Evolutionary conservation across 2,329 filamentous ascomycete genomes (phyloP).

Genomic region (Exophiala spinifera): DNA sequence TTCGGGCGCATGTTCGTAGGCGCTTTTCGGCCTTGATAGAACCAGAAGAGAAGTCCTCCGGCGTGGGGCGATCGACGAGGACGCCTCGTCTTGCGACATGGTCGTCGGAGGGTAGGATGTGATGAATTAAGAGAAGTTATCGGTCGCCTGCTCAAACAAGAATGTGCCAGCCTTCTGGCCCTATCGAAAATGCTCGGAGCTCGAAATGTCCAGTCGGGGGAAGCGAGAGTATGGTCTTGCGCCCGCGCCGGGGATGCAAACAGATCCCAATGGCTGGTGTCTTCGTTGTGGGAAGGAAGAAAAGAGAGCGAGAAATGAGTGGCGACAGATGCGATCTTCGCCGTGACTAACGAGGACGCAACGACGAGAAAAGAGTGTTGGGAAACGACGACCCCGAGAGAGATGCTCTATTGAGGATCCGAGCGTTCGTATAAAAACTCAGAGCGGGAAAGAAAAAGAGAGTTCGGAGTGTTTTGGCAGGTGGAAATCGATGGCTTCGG

Average conservation of each 20-base stretch:
- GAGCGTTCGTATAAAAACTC: neutral
- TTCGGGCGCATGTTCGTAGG: constrained; percentile 18
- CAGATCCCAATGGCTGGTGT: neutral
- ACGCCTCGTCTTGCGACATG: constrained; percentile 29
- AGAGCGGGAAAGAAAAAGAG: neutral
- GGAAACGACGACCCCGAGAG: neutral
- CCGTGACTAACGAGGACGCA: neutral
- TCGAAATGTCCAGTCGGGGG: neutral
- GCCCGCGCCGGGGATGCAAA: no score
- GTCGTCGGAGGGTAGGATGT: neutral
- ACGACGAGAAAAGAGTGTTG: neutral
- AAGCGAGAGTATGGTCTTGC: neutral
- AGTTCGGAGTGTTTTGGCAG: constrained; percentile 2
- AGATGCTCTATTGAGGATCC: neutral
- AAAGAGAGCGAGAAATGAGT: constrained; percentile 2
- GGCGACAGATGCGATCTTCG: neutral
- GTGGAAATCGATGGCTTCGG: neutral
- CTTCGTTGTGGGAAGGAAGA: constrained; percentile 4
- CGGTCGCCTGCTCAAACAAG: neutral
- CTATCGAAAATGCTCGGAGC: neutral
- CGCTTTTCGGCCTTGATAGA: constrained; percentile 38
- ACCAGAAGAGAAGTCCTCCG: constrained; percentile 41
- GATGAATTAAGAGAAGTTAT: neutral
- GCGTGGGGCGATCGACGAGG: constrained; percentile 31
- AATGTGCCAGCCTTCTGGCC: neutral